Evolutionary conservation across 78 protist species (phyloP), one percentile per base, ranked within the genome.

Genomic region (Carpediemonas membranifera): DNA sequence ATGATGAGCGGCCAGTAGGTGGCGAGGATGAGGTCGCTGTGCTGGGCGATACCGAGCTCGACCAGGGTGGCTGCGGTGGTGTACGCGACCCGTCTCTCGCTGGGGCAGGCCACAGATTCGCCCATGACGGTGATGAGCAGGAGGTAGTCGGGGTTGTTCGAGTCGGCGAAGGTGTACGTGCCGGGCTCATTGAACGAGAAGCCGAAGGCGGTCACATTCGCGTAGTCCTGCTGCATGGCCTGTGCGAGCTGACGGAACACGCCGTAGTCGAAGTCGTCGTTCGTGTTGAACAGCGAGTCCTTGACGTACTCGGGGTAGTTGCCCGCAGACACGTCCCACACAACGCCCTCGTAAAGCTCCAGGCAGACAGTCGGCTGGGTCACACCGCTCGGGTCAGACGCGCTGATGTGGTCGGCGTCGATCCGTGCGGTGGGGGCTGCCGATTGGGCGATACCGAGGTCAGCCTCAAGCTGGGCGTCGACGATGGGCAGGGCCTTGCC

Each of bases 221-320:
- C 24, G 25, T 27, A 0, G 18, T 43, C 43, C 18, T 15, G 1
- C 34, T 30, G 15, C 9, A 82, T 50, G 43, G 47, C 28, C 56
- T 37, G 39, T 7, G 0, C 63, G 13, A 83, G 70, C 47, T 31
- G 21, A 0, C 76, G 36, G 63, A 83, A 74, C 7, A 52, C 61
- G 21, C 80, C 80, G 59, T 65, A 68, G 56, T 77, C 83, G 41
- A 83, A 83, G 34, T 41, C 7, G 3, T 54, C 70, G 56, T 83
- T 74, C 41, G 70, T 69, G 71, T 83, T 83, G 65, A 64, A 27
- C 43, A 77, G 76, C 11, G 68, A 57, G 74, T 83, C 79, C 65
- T 72, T 65, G 50, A 47, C 68, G 66, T 77, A 83, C 51, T 30
- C 55, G 19, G 87, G 87, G 59, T 77, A 83, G 39, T 57, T 55